phyloP scores from a whole-genome alignment of 2,329 filamentous ascomycete genomes.

The Fusarium sp. region DNA sequence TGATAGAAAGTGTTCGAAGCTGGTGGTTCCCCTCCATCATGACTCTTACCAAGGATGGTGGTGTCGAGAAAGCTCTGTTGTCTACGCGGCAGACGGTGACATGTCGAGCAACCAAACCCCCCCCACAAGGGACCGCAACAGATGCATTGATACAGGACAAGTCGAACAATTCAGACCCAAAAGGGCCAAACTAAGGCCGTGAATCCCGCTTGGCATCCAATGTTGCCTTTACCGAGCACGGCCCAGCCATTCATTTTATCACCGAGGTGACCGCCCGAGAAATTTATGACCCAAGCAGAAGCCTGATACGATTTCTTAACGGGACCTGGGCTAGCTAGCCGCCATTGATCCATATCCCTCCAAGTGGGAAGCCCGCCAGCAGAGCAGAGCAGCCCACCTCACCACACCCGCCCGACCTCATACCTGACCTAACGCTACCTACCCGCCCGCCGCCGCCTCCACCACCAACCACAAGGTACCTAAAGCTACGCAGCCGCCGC shows the following conservation, averaged over 20 bases:
- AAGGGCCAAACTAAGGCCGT: slow-evolving; percentile 34
- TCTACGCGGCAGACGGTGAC: slow-evolving; percentile 19
- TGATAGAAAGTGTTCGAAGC: neutral
- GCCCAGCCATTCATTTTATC: slow-evolving; percentile 44
- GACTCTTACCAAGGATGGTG: slow-evolving; percentile 4
- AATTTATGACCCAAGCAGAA: slow-evolving; percentile 23
- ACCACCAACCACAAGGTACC: slow-evolving; percentile 1
- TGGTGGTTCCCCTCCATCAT: neutral
- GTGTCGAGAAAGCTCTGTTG: slow-evolving; percentile 22
- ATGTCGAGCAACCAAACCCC: slow-evolving; percentile 29
- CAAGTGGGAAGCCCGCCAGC: neutral
- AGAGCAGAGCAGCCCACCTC: neutral
- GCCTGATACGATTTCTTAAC: slow-evolving; percentile 38
- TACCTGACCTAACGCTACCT: neutral
- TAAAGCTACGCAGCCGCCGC: slow-evolving; percentile 10
- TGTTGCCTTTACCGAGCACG: slow-evolving; percentile 28
- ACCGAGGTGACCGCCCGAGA: slow-evolving; percentile 38
- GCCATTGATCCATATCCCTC: slow-evolving; percentile 5
- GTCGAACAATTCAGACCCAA: slow-evolving; percentile 25
- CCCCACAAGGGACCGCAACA: slow-evolving; percentile 27
- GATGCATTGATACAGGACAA: slow-evolving; percentile 32
- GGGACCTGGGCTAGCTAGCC: slow-evolving; percentile 15
- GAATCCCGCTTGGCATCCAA: slow-evolving; percentile 31
- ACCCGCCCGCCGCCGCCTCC: slow-evolving; percentile 14
- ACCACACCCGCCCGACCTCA: neutral